Conservation (phyloP, 2,329 filamentous ascomycete genomes). For the Thelonectria blattea region DNA sequence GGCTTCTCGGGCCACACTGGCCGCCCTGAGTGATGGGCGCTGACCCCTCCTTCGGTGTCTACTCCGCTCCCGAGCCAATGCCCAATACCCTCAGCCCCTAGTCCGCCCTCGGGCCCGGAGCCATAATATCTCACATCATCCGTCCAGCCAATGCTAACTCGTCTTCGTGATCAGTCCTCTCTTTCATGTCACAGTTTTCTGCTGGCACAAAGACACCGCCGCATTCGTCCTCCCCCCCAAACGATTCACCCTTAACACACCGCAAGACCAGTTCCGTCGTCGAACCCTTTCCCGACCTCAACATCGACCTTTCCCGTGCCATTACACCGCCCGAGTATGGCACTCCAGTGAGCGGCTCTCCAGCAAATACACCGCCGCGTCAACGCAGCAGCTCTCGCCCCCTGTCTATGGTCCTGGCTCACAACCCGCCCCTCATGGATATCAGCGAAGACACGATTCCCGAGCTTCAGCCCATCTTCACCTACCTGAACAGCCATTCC, state of each 20-base stretch:
- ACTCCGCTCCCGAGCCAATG: constrained; percentile 14
- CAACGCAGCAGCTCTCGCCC: constrained; percentile 68
- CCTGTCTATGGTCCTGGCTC: constrained; percentile 84
- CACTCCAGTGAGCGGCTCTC: constrained; percentile 50
- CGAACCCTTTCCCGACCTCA: constrained; percentile 46
- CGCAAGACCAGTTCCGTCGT: constrained; percentile 39
- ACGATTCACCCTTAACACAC: constrained; percentile 42
- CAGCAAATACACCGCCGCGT: constrained; percentile 50
- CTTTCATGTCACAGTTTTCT: constrained; percentile 86
- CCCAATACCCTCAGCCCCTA: constrained; percentile 17
- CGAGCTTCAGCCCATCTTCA: constrained; percentile 93
- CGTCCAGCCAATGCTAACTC: constrained; percentile 33
- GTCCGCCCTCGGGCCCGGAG: constrained; percentile 16
- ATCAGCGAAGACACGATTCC: constrained; percentile 84
- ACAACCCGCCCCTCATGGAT: constrained; percentile 86
- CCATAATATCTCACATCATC: constrained; percentile 38
- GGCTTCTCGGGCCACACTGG: constrained; percentile 14
- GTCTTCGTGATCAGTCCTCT: constrained; percentile 67
- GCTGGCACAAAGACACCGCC: constrained; percentile 54
- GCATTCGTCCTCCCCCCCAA: constrained; percentile 52
- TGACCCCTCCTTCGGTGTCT: neutral
- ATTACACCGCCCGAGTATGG: constrained; percentile 53
- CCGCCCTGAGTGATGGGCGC: constrained; percentile 12
- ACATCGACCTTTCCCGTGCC: constrained; percentile 46
- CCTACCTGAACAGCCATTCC: constrained; percentile 89